A percentile compares a stretch with the other conserved stretches of the same genome.
These are phyloP conservation scores for Sclerotinia subarctica DNA, from an alignment of 2,329 filamentous ascomycete species.

Conservation along the genomic window DNA sequence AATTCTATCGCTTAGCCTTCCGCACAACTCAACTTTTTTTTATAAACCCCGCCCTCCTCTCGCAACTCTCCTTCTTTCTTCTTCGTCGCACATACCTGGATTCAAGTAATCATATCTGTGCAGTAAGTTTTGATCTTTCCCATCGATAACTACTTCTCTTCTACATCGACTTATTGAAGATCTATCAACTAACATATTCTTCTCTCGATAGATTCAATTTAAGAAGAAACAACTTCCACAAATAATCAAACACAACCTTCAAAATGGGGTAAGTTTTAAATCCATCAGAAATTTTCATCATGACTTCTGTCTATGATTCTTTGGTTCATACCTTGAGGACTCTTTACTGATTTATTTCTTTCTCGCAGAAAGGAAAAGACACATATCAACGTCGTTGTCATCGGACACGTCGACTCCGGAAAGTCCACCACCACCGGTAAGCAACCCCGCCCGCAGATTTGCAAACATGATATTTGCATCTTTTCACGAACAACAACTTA, in stretches of 20 bases:
- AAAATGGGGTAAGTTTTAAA: conserved; percentile 38
- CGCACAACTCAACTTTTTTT: conserved; percentile 12
- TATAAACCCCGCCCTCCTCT: conserved; percentile 22
- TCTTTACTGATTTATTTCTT: conserved; percentile 30
- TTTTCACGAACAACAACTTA: conserved; percentile 23
- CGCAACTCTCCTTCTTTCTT: conserved; percentile 16
- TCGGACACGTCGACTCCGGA: conserved; percentile 99
- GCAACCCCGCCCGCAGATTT: conserved; percentile 34
- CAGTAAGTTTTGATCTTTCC: conserved; percentile 29
- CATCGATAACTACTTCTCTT: background rate
- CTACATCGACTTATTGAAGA: conserved; percentile 1
- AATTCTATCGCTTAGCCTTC: conserved; percentile 16
- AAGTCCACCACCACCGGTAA: conserved; percentile 96
- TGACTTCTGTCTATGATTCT: conserved; percentile 23
- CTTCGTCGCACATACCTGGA: conserved; percentile 36
- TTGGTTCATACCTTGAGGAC: conserved; percentile 25
- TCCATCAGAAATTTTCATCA: conserved; percentile 19
- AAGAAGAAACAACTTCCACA: conserved; percentile 31
- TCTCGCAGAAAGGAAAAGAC: conserved; percentile 81
- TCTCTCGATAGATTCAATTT: conserved; percentile 30
- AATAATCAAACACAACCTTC: conserved; percentile 34
- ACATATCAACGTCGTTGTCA: conserved; percentile 98
- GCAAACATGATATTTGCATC: background rate
- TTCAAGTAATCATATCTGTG: conserved; percentile 38
- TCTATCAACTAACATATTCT: conserved; percentile 27